phyloP scores from a whole-genome alignment of 805 yeast genomes.

The Ogataea trehaloabstinens region DNA sequence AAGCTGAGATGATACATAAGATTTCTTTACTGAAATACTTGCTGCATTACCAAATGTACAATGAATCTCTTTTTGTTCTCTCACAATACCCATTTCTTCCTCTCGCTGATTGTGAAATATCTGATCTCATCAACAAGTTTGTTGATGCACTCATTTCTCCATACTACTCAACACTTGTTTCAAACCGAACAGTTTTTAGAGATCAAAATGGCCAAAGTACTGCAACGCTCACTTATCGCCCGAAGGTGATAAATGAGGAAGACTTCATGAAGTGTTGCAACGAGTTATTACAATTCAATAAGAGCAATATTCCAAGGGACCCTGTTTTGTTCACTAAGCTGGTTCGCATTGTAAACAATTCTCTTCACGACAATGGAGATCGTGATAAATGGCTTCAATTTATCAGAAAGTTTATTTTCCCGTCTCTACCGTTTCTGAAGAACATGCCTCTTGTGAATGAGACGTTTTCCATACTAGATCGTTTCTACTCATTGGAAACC shows the following conservation, averaged over 20 bases:
- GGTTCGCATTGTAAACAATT: slow-evolving; percentile 54
- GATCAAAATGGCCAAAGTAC: neutral
- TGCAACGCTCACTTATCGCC: slow-evolving; percentile 10
- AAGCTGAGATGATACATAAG: slow-evolving; percentile 32
- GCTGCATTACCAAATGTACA: slow-evolving; percentile 57
- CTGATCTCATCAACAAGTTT: slow-evolving; percentile 47
- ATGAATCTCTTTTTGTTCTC: slow-evolving; percentile 60
- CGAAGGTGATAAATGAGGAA: slow-evolving; percentile 35
- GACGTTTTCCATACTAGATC: slow-evolving; percentile 50
- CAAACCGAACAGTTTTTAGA: slow-evolving; percentile 12
- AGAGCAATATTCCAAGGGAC: slow-evolving; percentile 51
- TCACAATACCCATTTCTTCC: slow-evolving; percentile 62
- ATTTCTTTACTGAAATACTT: slow-evolving; percentile 49
- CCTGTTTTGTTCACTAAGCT: slow-evolving; percentile 52
- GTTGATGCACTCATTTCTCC: slow-evolving; percentile 51
- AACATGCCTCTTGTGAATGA: slow-evolving; percentile 62
- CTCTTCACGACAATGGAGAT: slow-evolving; percentile 30
- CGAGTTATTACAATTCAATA: slow-evolving; percentile 51
- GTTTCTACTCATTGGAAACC: slow-evolving; percentile 53
- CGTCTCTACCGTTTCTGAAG: slow-evolving; percentile 52
- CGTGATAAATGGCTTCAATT: slow-evolving; percentile 52
- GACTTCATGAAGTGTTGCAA: slow-evolving; percentile 42
- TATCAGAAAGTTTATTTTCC: slow-evolving; percentile 64
- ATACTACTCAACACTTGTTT: no score
- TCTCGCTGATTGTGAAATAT: slow-evolving; percentile 47